phyloP scores from a whole-genome alignment of 345 rosid species.

The Noccaea bulbosa region DNA sequence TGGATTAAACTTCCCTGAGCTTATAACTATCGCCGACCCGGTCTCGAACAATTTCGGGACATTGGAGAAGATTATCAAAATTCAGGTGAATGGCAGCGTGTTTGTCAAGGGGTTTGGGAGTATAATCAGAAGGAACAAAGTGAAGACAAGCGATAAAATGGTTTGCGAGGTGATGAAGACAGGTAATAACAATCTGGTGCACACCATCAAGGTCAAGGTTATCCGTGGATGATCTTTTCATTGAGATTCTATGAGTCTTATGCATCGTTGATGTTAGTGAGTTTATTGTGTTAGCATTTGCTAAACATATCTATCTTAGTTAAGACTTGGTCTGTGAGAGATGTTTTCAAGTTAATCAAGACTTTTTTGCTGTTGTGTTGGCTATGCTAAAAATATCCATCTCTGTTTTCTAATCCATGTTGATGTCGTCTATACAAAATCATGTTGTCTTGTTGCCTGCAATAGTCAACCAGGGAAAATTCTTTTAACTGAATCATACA shows the following conservation, averaged over 20 bases:
- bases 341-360: conserved; percentile 8
- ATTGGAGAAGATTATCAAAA: conserved; percentile 19
- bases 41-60: conserved; percentile 1
- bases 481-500: conserved; percentile 7
- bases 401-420: too few relatives aligned
- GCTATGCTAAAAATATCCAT: too few relatives aligned
- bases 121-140: conserved; percentile 13
- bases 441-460: background rate
- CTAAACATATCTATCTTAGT: background rate
- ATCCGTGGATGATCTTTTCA: conserved; percentile 13
- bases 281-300: background rate
- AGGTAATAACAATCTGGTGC: conserved; percentile 20
- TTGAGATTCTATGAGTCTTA: background rate
- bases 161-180: conserved; percentile 23
- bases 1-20: conserved; percentile 21
- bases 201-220: conserved; percentile 28
- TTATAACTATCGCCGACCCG: conserved; percentile 20
- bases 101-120: conserved; percentile 29
- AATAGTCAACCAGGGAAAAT: background rate
- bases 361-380: background rate
- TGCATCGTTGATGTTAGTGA: background rate
- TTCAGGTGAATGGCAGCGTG: conserved; percentile 14
- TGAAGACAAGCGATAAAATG: conserved; percentile 28
- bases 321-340: background rate
- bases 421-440: too few relatives aligned